Evolutionary conservation across 768 basidiomycete genomes (phyloP).

Genomic region (Omphalotus guepiniiformis): DNA sequence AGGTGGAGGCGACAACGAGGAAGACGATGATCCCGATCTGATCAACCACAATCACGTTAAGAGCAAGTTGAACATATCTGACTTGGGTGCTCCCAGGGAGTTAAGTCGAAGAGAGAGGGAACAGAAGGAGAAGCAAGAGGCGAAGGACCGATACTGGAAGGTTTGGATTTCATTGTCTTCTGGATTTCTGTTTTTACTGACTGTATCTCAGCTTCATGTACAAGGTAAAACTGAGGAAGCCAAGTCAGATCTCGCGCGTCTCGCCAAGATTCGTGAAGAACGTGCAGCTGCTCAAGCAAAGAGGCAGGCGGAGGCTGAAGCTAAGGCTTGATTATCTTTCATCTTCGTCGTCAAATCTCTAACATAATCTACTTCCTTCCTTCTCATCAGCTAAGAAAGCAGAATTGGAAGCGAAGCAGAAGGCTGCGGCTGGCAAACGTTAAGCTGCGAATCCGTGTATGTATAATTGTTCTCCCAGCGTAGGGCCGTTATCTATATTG

Average conservation of each 20-base stretch:
- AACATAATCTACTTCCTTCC: too few relatives aligned
- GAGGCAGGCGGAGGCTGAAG: conserved; percentile 85
- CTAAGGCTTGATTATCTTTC: conserved; percentile 35
- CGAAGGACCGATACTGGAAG: not conserved
- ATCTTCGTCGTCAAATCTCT: not conserved
- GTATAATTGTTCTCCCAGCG: too few relatives aligned
- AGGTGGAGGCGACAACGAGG: not conserved
- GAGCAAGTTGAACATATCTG: not conserved
- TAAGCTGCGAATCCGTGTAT: too few relatives aligned
- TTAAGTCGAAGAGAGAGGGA: not conserved
- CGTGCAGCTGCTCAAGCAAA: conserved; percentile 86
- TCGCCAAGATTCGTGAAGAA: conserved; percentile 82
- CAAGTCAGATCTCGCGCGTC: conserved; percentile 80
- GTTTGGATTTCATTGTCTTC: not conserved
- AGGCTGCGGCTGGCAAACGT: not conserved
- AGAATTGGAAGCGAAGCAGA: conserved; percentile 7
- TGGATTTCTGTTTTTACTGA: not conserved
- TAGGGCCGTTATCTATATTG: too few relatives aligned
- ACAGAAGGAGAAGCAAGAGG: not conserved
- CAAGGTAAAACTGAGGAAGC: conserved; percentile 91
- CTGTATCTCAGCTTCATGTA: conserved; percentile 33
- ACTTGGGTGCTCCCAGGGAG: conserved; percentile 16
- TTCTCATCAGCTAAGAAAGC: conserved; percentile 9
- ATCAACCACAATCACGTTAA: not conserved
- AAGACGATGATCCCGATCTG: not conserved